phyloP scores from a whole-genome alignment of 805 yeast species.

The Pichia nanzhaoensis region DNA sequence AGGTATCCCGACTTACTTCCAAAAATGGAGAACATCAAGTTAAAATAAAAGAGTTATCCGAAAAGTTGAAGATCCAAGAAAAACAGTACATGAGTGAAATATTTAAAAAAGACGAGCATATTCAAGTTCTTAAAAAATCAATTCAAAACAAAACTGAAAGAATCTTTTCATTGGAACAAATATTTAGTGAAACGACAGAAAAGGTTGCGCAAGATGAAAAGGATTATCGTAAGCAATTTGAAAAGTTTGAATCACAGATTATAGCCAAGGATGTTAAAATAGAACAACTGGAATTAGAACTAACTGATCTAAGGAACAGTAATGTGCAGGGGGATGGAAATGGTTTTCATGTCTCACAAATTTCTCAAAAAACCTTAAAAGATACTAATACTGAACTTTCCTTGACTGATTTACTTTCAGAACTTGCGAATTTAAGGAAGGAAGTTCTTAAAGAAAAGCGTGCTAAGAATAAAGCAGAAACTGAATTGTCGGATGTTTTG shows the following conservation, averaged over 20 bases:
- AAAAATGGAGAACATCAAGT: slow-evolving; percentile 38
- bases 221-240: slow-evolving; percentile 32
- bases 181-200: slow-evolving; percentile 35
- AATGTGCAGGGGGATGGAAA: slow-evolving; percentile 14
- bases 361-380: slow-evolving; percentile 47
- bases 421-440: slow-evolving; percentile 55
- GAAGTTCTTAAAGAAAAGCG: slow-evolving; percentile 64
- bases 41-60: slow-evolving; percentile 42
- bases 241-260: slow-evolving; percentile 31
- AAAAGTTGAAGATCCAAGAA: slow-evolving; percentile 36
- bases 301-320: slow-evolving; percentile 33
- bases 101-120: slow-evolving; percentile 52
- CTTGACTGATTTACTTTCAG: slow-evolving; percentile 58
- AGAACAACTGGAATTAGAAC: slow-evolving; percentile 35
- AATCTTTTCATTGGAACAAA: slow-evolving; percentile 45
- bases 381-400: slow-evolving; percentile 43
- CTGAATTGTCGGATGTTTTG: slow-evolving; percentile 64
- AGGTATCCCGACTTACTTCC: slow-evolving; percentile 32
- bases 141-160: slow-evolving; percentile 46
- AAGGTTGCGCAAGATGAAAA: slow-evolving; percentile 34
- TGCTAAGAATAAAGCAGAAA: slow-evolving; percentile 62
- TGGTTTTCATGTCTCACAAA: slow-evolving; percentile 26
- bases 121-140: slow-evolving; percentile 48
- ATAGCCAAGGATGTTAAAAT: slow-evolving; percentile 34
- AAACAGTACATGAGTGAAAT: slow-evolving; percentile 52